A percentile compares a stretch with the other conserved stretches of the same genome.
Conservation (phyloP, 2,329 filamentous ascomycete species). For the Aureobasidium lini region DNA sequence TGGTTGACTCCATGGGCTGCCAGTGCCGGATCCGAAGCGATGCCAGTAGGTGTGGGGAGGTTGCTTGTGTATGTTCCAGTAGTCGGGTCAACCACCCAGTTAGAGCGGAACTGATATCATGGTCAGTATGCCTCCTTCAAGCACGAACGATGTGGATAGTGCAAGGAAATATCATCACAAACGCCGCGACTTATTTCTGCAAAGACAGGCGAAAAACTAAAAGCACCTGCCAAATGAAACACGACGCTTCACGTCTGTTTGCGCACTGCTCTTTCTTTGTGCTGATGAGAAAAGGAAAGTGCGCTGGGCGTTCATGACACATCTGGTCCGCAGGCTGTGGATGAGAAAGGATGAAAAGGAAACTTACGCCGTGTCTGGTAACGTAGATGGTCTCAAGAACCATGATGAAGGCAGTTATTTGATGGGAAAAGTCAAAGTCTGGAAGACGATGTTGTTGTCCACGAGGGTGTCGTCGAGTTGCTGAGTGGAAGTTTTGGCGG, state of each 20-base stretch:
- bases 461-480: constrained; percentile 6
- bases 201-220: too few relatives aligned
- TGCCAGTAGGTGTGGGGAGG: constrained; percentile 76
- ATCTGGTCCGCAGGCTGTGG: constrained; percentile 13
- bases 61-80: constrained; percentile 70
- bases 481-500: constrained; percentile 4
- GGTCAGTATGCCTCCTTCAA: neutral
- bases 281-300: neutral
- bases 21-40: constrained; percentile 79
- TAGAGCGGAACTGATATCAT: constrained; percentile 67
- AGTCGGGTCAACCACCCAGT: constrained; percentile 75
- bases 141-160: neutral
- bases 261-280: neutral
- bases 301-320: neutral
- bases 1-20: constrained; percentile 82
- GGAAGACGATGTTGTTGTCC: neutral
- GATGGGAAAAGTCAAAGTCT: neutral
- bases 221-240: neutral
- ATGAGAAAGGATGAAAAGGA: neutral
- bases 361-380: constrained; percentile 44
- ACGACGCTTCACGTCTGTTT: neutral
- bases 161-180: neutral
- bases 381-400: constrained; percentile 43
- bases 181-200: neutral
- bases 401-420: constrained; percentile 20